These are phyloP conservation scores for Penicillium sp. DNA, from an alignment of 2,329 filamentous ascomycete genomes.

Conservation along the genomic window DNA sequence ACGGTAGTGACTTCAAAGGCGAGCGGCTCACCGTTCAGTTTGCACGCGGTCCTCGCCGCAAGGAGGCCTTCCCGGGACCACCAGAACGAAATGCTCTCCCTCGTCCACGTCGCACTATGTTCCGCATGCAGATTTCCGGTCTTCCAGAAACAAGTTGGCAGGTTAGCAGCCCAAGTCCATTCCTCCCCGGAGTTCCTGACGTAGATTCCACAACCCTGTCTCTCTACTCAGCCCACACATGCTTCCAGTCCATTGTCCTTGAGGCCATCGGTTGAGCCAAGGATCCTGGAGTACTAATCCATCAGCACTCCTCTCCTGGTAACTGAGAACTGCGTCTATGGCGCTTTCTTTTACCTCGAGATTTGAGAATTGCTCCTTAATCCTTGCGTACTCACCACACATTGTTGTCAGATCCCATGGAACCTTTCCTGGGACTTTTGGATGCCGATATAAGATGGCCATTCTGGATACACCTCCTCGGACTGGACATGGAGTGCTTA, in stretches of 20 bases:
- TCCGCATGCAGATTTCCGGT: constrained; percentile 96
- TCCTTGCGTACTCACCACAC: background rate
- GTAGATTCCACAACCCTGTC: constrained; percentile 15
- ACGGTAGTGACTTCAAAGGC: constrained; percentile 97
- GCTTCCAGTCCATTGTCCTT: constrained; percentile 13
- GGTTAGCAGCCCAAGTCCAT: constrained; percentile 68
- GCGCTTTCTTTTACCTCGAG: background rate
- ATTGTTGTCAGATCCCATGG: background rate
- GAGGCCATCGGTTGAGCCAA: constrained; percentile 11
- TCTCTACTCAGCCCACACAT: constrained; percentile 14
- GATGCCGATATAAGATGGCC: constrained; percentile 12
- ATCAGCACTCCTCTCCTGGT: background rate
- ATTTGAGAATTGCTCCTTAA: background rate
- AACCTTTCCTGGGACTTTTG: constrained; percentile 3
- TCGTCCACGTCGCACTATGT: constrained; percentile 88
- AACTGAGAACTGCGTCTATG: background rate
- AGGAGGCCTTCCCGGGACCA: constrained; percentile 62
- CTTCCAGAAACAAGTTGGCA: constrained; percentile 99
- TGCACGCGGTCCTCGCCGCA: constrained; percentile 77
- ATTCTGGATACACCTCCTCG: constrained; percentile 20
- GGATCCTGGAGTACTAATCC: constrained; percentile 8
- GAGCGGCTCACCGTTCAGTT: constrained; percentile 97
- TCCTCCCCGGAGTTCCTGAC: constrained; percentile 30
- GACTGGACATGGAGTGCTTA: constrained; percentile 20
- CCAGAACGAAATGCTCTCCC: constrained; percentile 63